Conservation (phyloP, 176 grass and related monocot genomes). For the Sorghum bicolor region DNA sequence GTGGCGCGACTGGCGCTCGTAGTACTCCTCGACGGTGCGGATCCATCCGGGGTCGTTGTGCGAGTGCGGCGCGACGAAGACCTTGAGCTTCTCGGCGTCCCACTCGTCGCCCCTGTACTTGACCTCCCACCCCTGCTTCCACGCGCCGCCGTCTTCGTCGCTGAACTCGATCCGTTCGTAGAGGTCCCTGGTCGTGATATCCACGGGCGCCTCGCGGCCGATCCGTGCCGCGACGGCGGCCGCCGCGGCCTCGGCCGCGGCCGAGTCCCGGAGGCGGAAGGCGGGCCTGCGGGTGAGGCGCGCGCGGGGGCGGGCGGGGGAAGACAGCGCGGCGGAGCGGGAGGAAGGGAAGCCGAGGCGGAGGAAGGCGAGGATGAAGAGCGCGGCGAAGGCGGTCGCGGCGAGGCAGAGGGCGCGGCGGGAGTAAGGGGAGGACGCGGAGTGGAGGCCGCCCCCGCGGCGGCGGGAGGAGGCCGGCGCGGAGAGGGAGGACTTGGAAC, state of each 20-base stretch:
- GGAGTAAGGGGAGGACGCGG: constrained; percentile 30
- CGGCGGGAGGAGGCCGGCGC: constrained; percentile 36
- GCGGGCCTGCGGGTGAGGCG: constrained; percentile 58
- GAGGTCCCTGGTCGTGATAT: constrained; percentile 86
- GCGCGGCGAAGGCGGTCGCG: constrained; percentile 35
- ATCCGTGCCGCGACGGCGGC: constrained; percentile 22
- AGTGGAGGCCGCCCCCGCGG: constrained; percentile 43
- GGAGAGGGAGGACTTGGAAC: constrained; percentile 54
- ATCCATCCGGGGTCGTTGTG: constrained; percentile 97
- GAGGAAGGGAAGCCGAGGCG: constrained; percentile 66
- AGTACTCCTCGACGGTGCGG: constrained; percentile 96
- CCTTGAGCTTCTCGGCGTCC: constrained; percentile 88
- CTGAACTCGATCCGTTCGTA: constrained; percentile 92
- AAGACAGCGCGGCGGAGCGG: neutral
- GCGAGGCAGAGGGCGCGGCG: constrained; percentile 63
- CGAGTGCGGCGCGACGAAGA: constrained; percentile 95
- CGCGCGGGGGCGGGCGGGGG: constrained; percentile 28
- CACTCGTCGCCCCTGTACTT: constrained; percentile 75
- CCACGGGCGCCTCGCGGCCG: constrained; percentile 51
- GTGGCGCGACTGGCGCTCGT: constrained; percentile 73
- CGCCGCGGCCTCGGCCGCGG: constrained; percentile 29
- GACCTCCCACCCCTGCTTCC: constrained; percentile 97
- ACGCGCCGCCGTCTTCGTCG: constrained; percentile 79
- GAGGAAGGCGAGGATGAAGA: constrained; percentile 66
- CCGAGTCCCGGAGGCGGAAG: constrained; percentile 47